Evolutionary conservation across 768 basidiomycete genomes (phyloP), one percentile per base, ranked within the genome.

Genomic region (Amyloporia xantha): DNA sequence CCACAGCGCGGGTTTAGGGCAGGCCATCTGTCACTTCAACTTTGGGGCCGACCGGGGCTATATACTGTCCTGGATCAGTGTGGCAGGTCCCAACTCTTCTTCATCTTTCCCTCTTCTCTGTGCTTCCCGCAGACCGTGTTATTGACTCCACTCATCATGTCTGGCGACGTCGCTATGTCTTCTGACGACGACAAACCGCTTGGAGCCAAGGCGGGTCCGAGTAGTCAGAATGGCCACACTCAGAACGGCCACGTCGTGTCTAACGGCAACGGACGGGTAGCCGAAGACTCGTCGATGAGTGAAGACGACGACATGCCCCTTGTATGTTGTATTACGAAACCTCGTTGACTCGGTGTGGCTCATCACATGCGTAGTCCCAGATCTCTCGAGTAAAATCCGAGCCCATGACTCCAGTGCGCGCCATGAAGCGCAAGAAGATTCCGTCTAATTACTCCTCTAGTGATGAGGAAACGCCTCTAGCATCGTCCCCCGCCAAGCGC

Each of bases 261-360:
- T 50, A 78, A 79, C 55, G 69, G 71, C 41, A 71, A 71, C 59
- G 67, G 67, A 52, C 63, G 66, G 59, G 66, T 69, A 49, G 66
- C 70, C 48, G 66, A 62, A 12, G 67, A 68, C 59, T 70, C 68
- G 44, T 70, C 73, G 21, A 76, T 82, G 76, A 85, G 82, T 54
- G 84, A 86, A 50, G 84, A 80, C 44, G 81, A 83, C 40, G 83
- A 87, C 57, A 65, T 80, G 65, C 86, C 86, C 39, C 70, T 87
- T 63, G 88, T 90, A 64, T 56, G 78, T 47, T 39, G 30, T n/a
- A 4, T 39, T 39, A 15, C 4, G 20, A 4, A 25, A 4, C n/a
- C 39, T 40, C 39, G 20, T 20, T 24, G 27, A 33, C 25, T n/a
- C 40, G 38, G 24, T 28, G 27, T 35, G 57, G 61, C 53, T 65